Conservation (phyloP, 148 eudicot genomes). For the Amaranthus palmeri region DNA sequence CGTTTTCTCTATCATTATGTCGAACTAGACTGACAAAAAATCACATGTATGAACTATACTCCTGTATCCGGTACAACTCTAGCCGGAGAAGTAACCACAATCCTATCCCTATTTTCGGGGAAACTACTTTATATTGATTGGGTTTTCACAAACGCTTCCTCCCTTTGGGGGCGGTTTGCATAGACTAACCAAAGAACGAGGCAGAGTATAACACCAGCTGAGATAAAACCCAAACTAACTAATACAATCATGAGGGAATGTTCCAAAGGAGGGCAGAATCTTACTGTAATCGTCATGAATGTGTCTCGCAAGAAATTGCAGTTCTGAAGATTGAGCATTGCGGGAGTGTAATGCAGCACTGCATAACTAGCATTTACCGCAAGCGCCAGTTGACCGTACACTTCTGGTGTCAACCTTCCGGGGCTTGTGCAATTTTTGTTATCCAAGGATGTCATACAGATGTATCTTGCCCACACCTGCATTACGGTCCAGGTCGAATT, state of each 20-base stretch:
- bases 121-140: slow-evolving; percentile 33
- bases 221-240: slow-evolving; percentile 66
- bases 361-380: slow-evolving; percentile 78
- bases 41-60: slow-evolving; percentile 7
- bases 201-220: slow-evolving; percentile 84
- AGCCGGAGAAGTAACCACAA: slow-evolving; percentile 31
- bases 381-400: slow-evolving; percentile 56
- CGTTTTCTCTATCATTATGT: too few species aligned
- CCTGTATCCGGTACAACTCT: slow-evolving; percentile 33
- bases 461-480: slow-evolving; percentile 82
- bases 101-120: slow-evolving; percentile 20
- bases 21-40: not conserved
- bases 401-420: slow-evolving; percentile 74
- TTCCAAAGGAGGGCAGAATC: slow-evolving; percentile 60
- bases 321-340: slow-evolving; percentile 67
- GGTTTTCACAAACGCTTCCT: slow-evolving; percentile 75
- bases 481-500: not conserved
- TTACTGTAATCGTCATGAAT: slow-evolving; percentile 54
- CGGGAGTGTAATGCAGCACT: slow-evolving; percentile 74
- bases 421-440: slow-evolving; percentile 46
- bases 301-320: slow-evolving; percentile 82
- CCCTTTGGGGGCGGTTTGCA: slow-evolving; percentile 95
- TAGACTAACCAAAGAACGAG: slow-evolving; percentile 78
- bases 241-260: slow-evolving; percentile 57
- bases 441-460: slow-evolving; percentile 47